Percentiles rank a stretch among this genome's conserved stretches.
Conservation (phyloP, 2,329 filamentous ascomycete genomes). For the Aspergillus fijiensis region DNA sequence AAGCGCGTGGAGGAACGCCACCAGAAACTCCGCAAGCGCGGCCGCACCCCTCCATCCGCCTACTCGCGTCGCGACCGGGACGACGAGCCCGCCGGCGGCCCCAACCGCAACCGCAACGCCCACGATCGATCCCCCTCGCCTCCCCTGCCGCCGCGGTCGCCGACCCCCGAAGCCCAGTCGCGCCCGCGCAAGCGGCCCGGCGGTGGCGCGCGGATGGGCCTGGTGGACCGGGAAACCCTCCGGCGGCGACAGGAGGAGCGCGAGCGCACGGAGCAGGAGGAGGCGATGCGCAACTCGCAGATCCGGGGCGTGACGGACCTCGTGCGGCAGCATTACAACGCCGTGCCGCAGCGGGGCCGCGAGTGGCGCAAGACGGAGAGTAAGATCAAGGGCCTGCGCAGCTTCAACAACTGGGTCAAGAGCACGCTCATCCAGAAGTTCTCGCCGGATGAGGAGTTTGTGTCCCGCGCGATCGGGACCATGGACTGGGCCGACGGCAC, state of each 20-base stretch:
- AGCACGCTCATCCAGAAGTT: constrained; percentile 97
- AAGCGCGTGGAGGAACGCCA: constrained; percentile 42
- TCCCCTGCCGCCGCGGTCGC: constrained; percentile 41
- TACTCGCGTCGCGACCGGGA: constrained; percentile 42
- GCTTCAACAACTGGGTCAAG: constrained; percentile 99
- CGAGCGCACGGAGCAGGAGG: constrained; percentile 42
- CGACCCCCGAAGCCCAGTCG: constrained; percentile 38
- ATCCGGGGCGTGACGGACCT: constrained; percentile 73
- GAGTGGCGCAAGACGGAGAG: constrained; percentile 95
- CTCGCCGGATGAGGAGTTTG: constrained; percentile 73
- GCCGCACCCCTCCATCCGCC: constrained; percentile 38
- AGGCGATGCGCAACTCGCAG: constrained; percentile 35
- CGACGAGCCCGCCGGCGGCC: constrained; percentile 12
- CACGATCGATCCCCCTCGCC: constrained; percentile 43
- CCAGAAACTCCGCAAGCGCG: constrained; percentile 38
- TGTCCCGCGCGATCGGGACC: constrained; percentile 50
- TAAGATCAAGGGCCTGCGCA: constrained; percentile 88
- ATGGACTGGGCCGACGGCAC: constrained; percentile 46
- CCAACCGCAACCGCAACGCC: constrained; percentile 23
- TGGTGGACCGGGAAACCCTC: constrained; percentile 39
- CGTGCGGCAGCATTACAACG: constrained; percentile 92
- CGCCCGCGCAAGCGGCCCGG: constrained; percentile 49
- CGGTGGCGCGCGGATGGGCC: constrained; percentile 44
- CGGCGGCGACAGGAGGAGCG: constrained; percentile 46
- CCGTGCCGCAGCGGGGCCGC: constrained; percentile 85